These are phyloP conservation scores for Coffea humblotiana DNA, from an alignment of 305 asterid genomes.

Conservation along the genomic window DNA sequence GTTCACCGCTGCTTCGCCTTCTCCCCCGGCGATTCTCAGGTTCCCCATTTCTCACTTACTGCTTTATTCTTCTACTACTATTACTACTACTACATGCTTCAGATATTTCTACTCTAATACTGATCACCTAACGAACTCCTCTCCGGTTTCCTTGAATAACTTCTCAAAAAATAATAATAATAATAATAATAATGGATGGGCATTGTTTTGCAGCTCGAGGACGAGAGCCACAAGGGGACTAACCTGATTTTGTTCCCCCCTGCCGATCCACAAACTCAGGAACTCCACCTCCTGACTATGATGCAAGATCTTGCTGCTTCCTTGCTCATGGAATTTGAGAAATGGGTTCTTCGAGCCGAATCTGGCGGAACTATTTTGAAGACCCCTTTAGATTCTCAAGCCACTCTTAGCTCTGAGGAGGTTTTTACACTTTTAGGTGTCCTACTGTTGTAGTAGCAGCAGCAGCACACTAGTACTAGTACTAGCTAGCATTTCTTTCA, in stretches of 20 bases:
- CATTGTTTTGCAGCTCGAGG: conserved; percentile 55
- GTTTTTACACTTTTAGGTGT: conserved; percentile 48
- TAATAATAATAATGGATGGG: no score
- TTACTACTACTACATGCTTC: no score
- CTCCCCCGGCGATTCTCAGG: conserved; percentile 76
- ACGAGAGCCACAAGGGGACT: conserved; percentile 72
- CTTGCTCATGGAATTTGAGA: conserved; percentile 93
- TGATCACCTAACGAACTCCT: no score
- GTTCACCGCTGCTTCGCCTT: conserved; percentile 90
- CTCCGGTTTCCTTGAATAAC: no score
- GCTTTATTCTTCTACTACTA: no score
- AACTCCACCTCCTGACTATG: conserved; percentile 94
- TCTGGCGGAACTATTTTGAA: conserved; percentile 91
- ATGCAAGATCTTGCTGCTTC: conserved; percentile 97
- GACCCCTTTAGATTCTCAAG: conserved; percentile 99
- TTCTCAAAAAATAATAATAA: no score
- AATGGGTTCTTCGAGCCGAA: conserved; percentile 92
- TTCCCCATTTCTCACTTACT: no score
- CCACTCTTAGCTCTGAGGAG: conserved; percentile 99
- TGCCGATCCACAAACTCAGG: conserved; percentile 90
- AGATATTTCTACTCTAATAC: no score
- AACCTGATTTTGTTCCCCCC: conserved; percentile 87
- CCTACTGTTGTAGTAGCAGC: no score
- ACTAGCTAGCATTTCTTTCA: no score
- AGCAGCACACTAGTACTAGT: no score